Conservation (phyloP, 2,329 filamentous ascomycete species). For the Hortaea werneckii region DNA sequence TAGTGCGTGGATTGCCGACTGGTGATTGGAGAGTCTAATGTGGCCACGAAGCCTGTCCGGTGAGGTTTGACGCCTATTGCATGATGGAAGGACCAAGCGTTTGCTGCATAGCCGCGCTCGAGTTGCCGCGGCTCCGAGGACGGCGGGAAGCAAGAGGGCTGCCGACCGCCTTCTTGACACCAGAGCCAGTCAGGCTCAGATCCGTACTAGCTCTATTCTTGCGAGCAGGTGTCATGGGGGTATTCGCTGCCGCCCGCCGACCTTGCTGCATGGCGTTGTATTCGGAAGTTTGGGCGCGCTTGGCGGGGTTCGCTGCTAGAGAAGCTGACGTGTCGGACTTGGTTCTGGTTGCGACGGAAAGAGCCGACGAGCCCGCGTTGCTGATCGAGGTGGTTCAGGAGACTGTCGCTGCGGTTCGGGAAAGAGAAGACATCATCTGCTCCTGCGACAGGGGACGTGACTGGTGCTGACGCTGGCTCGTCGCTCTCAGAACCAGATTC, state of each 20-base stretch:
- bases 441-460: conserved; percentile 14
- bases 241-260: conserved; percentile 54
- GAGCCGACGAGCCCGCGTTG: conserved; percentile 56
- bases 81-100: conserved; percentile 6
- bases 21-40: no score
- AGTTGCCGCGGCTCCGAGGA: conserved; percentile 11
- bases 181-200: conserved; percentile 15
- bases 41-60: no score
- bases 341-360: conserved; percentile 54
- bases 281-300: conserved; percentile 52
- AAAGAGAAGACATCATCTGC: conserved; percentile 10
- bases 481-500: conserved; percentile 15
- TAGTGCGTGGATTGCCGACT: no score
- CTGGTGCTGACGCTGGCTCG: conserved; percentile 42
- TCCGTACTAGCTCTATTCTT: conserved; percentile 30
- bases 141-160: conserved; percentile 12
- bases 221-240: conserved; percentile 58
- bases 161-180: conserved; percentile 17
- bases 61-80: neutral
- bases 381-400: conserved; percentile 58
- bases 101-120: conserved; percentile 5
- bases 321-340: conserved; percentile 40
- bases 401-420: conserved; percentile 13
- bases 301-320: conserved; percentile 52
- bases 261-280: conserved; percentile 54